These are phyloP conservation scores for Neurospora africana DNA, from an alignment of 495 filamentous ascomycete species.

Conservation along the genomic window DNA sequence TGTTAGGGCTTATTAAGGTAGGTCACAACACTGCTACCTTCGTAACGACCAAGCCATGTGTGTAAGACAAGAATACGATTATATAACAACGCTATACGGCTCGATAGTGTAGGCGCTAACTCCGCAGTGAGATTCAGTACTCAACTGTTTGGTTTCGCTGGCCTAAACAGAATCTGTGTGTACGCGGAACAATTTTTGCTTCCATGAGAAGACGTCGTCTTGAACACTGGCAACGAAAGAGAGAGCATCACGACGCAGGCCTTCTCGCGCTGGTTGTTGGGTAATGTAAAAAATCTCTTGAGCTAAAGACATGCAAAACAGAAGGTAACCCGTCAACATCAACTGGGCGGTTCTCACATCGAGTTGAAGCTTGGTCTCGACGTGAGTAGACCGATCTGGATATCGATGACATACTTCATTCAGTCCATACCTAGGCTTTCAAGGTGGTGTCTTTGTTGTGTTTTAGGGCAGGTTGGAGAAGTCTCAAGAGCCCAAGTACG, in stretches of 20 bases:
- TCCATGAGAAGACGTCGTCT: background rate
- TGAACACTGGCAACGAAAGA: background rate
- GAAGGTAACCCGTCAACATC: background rate
- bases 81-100: background rate
- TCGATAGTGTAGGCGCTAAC: background rate
- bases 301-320: background rate
- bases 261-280: background rate
- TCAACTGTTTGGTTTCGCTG: background rate
- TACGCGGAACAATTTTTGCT: background rate
- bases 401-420: background rate
- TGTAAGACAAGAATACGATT: background rate
- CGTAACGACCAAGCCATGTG: background rate
- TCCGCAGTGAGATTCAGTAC: background rate
- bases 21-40: background rate
- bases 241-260: background rate
- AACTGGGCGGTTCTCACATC: background rate
- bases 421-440: background rate
- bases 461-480: background rate
- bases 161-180: background rate
- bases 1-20: background rate
- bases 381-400: background rate
- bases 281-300: background rate
- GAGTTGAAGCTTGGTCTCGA: background rate
- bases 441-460: background rate
- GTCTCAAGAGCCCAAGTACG: background rate